Evolutionary conservation across 345 rosid genomes (phyloP), one percentile per base, ranked within the genome.

Genomic region (Arabidopsis suecica): DNA sequence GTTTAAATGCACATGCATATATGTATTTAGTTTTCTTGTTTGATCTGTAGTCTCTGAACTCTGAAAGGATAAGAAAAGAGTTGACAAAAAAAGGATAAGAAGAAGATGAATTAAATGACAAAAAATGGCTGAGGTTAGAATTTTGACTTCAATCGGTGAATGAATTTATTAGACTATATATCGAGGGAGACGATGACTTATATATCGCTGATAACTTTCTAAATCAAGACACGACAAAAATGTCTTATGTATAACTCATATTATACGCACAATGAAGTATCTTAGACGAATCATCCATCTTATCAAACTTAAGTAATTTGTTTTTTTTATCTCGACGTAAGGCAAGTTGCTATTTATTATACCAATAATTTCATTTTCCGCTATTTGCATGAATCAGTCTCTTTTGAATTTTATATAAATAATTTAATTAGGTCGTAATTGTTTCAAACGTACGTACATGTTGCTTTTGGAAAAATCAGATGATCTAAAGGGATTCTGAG

Each of bases 241-340:
- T 30, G 38, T 61, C 12, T 51, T 28, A 34, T 8, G n/a, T 41
- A 33, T 32, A 11, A 49, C 32, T 34, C 80, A 55, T 77, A 45
- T 40, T 71, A 77, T 77, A 77, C 71, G 80, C 67, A 77, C 72
- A 22, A 18, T 71, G 47, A 22, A 64, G 51, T 77, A 77, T 77
- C 67, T 65, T 65, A 38, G 20, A 45, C 54, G 38, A 64, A 71
- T 48, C 57, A 70, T 37, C 49, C 54, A 64, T 64, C 76, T 56
- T 71, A 64, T 71, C 80, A 64, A 45, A 55, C 54, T n/a, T 11
- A 16, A 16, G 18, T 20, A 6, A 0, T 51, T 63, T 9, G 16
- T 7, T 30, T n/a, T 55, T 22, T 54, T 36, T 68, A 49, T 33
- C 8, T 57, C 10, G 5, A 23, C 18, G 22, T 50, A 8, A 44